Percentiles rank a stretch among this genome's conserved stretches.
Evolutionary conservation across 2,329 filamentous ascomycete species (phyloP).

Genomic region (Pseudogymnoascus sp.): DNA sequence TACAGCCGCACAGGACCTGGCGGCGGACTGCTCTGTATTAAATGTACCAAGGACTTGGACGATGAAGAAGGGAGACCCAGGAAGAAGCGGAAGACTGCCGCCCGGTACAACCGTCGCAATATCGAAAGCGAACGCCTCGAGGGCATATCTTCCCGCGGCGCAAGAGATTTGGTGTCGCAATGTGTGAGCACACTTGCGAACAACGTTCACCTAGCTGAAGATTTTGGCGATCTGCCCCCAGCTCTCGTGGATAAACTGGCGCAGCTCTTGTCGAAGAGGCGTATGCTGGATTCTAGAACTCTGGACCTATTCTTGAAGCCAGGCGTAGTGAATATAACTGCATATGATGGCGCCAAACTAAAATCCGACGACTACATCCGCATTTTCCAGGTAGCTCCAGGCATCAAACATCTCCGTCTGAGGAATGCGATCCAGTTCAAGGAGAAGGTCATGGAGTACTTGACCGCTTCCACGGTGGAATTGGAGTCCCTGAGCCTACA

Average conservation of each 20-base stretch:
- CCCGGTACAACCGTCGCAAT: conserved; percentile 57
- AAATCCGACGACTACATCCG: conserved; percentile 67
- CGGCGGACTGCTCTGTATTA: conserved; percentile 77
- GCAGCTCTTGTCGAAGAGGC: conserved; percentile 50
- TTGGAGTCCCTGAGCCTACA: conserved; percentile 72
- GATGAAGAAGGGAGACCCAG: conserved; percentile 55
- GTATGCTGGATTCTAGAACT: conserved; percentile 45
- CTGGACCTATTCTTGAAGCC: conserved; percentile 50
- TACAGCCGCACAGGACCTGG: conserved; percentile 75
- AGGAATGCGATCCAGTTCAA: conserved; percentile 89
- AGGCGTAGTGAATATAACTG: conserved; percentile 39
- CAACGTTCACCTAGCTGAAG: conserved; percentile 53
- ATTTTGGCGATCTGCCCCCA: conserved; percentile 50
- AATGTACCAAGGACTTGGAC: conserved; percentile 67
- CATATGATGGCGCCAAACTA: conserved; percentile 57
- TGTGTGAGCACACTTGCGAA: conserved; percentile 55
- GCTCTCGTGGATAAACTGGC: conserved; percentile 50
- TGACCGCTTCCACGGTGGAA: conserved; percentile 60
- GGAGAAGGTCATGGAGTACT: conserved; percentile 71
- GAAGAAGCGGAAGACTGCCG: conserved; percentile 48
- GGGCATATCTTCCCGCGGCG: conserved; percentile 53
- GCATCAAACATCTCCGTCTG: conserved; percentile 62
- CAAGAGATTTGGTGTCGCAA: conserved; percentile 58
- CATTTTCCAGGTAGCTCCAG: conserved; percentile 68
- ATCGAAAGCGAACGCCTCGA: conserved; percentile 79